These are phyloP conservation scores for Sclerotinia trifoliorum DNA, from an alignment of 2,329 filamentous ascomycete species.

Conservation along the genomic window DNA sequence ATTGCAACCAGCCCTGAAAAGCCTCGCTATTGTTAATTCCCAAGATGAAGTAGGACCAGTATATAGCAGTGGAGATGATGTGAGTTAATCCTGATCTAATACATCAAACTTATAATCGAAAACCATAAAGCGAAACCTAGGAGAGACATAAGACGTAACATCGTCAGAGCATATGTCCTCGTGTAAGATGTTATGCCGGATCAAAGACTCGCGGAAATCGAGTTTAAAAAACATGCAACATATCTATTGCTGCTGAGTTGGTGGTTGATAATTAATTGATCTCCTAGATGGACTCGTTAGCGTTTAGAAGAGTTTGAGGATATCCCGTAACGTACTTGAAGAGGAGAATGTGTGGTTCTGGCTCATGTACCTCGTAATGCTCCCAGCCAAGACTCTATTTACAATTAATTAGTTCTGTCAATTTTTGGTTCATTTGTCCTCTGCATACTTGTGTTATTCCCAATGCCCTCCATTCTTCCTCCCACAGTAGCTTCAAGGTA, in stretches of 20 bases:
- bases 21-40: conserved; percentile 14
- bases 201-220: conserved; percentile 32
- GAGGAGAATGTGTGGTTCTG: conserved; percentile 94
- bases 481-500: conserved; percentile 93
- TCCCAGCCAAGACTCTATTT: conserved; percentile 93
- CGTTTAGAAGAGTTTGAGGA: not conserved
- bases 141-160: conserved; percentile 40
- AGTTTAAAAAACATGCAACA: conserved; percentile 16
- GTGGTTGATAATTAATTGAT: conserved; percentile 35
- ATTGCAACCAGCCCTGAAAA: conserved; percentile 14
- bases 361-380: conserved; percentile 98
- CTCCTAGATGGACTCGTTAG: conserved; percentile 34
- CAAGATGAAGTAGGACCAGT: conserved; percentile 19
- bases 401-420: not conserved
- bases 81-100: conserved; percentile 38
- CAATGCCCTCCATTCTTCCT: conserved; percentile 96
- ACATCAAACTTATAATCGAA: conserved; percentile 34
- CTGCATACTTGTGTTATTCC: conserved; percentile 85
- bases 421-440: not conserved
- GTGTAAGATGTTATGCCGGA: conserved; percentile 34
- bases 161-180: conserved; percentile 36
- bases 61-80: conserved; percentile 28
- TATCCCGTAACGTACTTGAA: conserved; percentile 76
- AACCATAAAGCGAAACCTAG: conserved; percentile 33
- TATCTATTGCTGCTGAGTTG: conserved; percentile 35